Base-by-base conservation (phyloP, 805 yeast genomes). In the Saturnispora zaruensis region DNA sequence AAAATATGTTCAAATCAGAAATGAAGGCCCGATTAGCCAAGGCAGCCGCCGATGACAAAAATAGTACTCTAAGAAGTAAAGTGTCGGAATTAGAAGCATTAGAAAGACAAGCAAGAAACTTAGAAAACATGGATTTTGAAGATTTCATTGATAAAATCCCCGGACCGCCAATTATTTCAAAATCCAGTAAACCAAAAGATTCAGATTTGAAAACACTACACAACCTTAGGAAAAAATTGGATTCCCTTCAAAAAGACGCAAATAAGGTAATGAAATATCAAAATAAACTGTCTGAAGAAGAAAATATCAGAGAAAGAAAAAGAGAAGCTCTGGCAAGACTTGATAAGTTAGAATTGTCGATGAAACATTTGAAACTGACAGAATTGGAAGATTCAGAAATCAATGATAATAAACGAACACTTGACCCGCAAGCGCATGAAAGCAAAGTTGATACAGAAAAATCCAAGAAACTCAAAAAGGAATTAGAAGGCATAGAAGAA, bases 61-160 rank as follows among this genome's bases (percentile, higher is more conserved):
- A 46, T 21, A 38, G 28, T 14, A 47, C 43, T 18, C 40, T 50
- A 23, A 50, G 49, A 36, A 46, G 33, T 23, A 49, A 49, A 23
- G 51, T 53, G 21, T 25, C 37, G 3, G 46, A 49, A 16, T 28
- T 51, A 20, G 56, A 53, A 37, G 44, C 30, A n/a, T 73, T 90
- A 48, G 96, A 87, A 61, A 76, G 78, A 44, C 86, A 87, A 69
- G 96, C 96, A 0, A 71, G 95, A 53, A 86, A 84, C 59, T 72
- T 91, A 51, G 97, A 91, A 63, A 82, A 80, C 77, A 84, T 86
- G 20, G 93, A 88, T 56, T 89, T 87, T 59, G 82, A 77, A 25
- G 86, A 80, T 13, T 55, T 58, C 18, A 41, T 50, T n/a, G 55
- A 51, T 11, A 51, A 51, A 30, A 51, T 55, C 7, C 56, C 56